Conservation (phyloP, 352 stramenopile genomes). For the Phytophthora pseudosyringae region DNA sequence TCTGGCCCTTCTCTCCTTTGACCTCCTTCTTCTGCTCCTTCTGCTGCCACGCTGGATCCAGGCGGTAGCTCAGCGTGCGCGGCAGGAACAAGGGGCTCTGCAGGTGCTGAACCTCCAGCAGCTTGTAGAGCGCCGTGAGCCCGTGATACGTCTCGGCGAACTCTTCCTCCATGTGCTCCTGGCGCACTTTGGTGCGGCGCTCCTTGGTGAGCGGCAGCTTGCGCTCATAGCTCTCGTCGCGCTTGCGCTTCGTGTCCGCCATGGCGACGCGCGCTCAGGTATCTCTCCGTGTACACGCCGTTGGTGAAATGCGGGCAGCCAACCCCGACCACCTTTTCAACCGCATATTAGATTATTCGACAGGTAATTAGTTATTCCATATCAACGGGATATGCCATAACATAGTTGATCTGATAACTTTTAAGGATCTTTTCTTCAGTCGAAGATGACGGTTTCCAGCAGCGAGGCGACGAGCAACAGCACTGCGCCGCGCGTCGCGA, state of each 20-base stretch:
- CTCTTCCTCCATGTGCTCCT: constrained; percentile 83
- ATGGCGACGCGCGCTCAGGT: constrained; percentile 4
- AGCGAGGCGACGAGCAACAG: constrained; percentile 24
- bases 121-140: constrained; percentile 84
- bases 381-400: neutral
- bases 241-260: constrained; percentile 64
- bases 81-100: constrained; percentile 77
- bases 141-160: constrained; percentile 82
- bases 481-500: neutral
- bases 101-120: constrained; percentile 78
- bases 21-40: constrained; percentile 7
- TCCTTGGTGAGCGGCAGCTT: constrained; percentile 37
- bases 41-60: constrained; percentile 42
- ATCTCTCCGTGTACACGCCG: neutral
- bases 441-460: constrained; percentile 54
- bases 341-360: constrained; percentile 5
- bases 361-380: neutral
- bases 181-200: constrained; percentile 54
- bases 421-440: constrained; percentile 30
- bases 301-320: constrained; percentile 31
- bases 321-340: constrained; percentile 16
- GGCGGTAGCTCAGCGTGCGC: constrained; percentile 79
- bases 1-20: constrained; percentile 16
- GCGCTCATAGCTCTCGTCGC: constrained; percentile 58
- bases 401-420: constrained; percentile 3